These are phyloP conservation scores for Fomitopsis pinicola DNA, from an alignment of 1,284 basidiomycete species.

Conservation along the genomic window DNA sequence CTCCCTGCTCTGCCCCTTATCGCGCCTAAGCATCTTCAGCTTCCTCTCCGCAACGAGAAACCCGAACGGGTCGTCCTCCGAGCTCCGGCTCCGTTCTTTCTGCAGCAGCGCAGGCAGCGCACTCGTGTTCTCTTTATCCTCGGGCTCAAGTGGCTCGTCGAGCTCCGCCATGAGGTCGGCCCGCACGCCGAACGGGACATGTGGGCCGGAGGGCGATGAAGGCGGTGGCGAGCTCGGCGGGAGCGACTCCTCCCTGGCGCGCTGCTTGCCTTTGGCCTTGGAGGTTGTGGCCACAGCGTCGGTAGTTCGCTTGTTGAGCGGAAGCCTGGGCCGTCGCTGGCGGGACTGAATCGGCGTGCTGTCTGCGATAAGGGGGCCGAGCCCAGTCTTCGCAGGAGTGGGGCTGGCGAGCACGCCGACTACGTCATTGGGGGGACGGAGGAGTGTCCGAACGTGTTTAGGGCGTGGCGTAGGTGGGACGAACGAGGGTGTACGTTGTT, in stretches of 20 bases:
- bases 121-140: slow-evolving; percentile 12
- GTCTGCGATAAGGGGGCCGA: not conserved
- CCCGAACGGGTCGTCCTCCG: slow-evolving; percentile 37
- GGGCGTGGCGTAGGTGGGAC: slow-evolving; percentile 1
- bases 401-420: slow-evolving; percentile 4
- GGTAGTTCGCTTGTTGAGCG: not conserved
- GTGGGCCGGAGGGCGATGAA: not conserved
- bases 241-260: slow-evolving; percentile 3
- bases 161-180: not conserved
- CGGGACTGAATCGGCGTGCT: slow-evolving; percentile 6
- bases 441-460: slow-evolving; percentile 1
- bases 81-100: slow-evolving; percentile 2
- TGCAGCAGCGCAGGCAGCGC: not conserved
- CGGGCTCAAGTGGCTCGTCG: slow-evolving; percentile 6
- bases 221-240: slow-evolving; percentile 9
- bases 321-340: not conserved
- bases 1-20: slow-evolving; percentile 4
- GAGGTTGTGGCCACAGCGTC: not conserved
- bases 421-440: not conserved
- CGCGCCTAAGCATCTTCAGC: slow-evolving; percentile 26
- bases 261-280: not conserved
- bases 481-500: not conserved
- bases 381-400: not conserved
- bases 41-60: slow-evolving; percentile 37
- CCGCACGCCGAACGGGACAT: not conserved